Evolutionary conservation across 2,329 filamentous ascomycete genomes (phyloP), one percentile per base, ranked within the genome.

Genomic region (Colletotrichum tamarilloi): DNA sequence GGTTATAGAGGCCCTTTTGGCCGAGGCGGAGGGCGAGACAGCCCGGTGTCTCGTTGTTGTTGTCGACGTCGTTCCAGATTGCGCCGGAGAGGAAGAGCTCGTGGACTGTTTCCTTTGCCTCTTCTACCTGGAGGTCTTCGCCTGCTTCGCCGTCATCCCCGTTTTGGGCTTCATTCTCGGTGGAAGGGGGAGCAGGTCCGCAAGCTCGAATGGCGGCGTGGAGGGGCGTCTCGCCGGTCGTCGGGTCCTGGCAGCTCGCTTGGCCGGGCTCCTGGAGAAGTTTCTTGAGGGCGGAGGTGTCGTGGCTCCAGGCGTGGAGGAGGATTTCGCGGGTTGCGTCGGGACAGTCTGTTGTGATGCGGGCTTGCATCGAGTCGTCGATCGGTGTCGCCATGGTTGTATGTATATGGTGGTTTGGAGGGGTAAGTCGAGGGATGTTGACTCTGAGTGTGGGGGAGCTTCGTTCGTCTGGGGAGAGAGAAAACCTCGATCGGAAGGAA

Each of bases 61-160:
- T 84, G 82, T 98, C 95, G 68, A 98, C 86, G 81, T 98, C 95
- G 84, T 99, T 99, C 97, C 97, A 99, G 77, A 98, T 98, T 12
- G 95, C 97, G 38, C 97, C 97, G 77, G 93, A 93, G 79, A 95
- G 89, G 73, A 98, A 91, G 8, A 98, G 87, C 79, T 97, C 90
- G 76, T 90, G 89, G 5, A 98, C 85, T 0, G 92, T 92, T 65
- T 91, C 90, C 68, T 89, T 88, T 3, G 92, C 93, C 52, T 89
- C 89, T 59, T 92, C 89, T 38, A 93, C 81, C 30, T 82, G 80
- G 66, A 83, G 77, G 30, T 46, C 42, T 46, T 46, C 42, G 7
- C 16, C 38, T 6, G 14, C 16, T 14, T 84, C 82, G 28, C 84
- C 83, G 11, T 80, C 80, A 3, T 82, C 81, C 3, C 79, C 76